Conservation (phyloP, 345 rosid genomes). For the Isatis tinctoria region DNA sequence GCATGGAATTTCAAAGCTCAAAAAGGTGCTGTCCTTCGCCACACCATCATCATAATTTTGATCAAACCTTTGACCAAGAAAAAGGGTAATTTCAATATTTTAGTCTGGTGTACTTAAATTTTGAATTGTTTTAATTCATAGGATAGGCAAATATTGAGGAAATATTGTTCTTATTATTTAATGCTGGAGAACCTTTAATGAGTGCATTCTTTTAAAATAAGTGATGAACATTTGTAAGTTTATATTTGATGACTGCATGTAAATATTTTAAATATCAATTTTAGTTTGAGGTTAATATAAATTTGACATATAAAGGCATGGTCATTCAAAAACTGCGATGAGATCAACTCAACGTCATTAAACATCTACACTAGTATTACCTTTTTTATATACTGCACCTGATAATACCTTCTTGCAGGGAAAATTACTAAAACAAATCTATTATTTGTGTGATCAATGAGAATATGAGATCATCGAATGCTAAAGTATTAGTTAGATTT, state of each 20-base stretch:
- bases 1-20: slow-evolving; percentile 20
- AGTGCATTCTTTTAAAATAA: not conserved
- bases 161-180: not conserved
- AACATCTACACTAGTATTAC: not conserved
- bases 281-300: not conserved
- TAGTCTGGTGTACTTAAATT: not conserved
- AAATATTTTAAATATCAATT: not conserved
- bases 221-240: not conserved
- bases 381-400: not conserved
- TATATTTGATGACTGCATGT: not conserved
- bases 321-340: not conserved
- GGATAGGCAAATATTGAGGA: not conserved
- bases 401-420: not conserved
- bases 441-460: not conserved
- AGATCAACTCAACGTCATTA: not conserved
- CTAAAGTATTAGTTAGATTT: not conserved
- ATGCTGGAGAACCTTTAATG: not conserved
- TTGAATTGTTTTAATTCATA: not conserved
- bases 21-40: slow-evolving; percentile 7
- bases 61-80: slow-evolving; percentile 16
- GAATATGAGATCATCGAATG: not conserved
- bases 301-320: not conserved
- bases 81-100: not conserved
- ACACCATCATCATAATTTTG: slow-evolving; percentile 6
- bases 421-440: not conserved